A percentile compares a stretch with the other conserved stretches of the same genome.
These are phyloP conservation scores for Cryptococcus depauperatus DNA, from an alignment of 1,284 basidiomycete species.

Conservation along the genomic window DNA sequence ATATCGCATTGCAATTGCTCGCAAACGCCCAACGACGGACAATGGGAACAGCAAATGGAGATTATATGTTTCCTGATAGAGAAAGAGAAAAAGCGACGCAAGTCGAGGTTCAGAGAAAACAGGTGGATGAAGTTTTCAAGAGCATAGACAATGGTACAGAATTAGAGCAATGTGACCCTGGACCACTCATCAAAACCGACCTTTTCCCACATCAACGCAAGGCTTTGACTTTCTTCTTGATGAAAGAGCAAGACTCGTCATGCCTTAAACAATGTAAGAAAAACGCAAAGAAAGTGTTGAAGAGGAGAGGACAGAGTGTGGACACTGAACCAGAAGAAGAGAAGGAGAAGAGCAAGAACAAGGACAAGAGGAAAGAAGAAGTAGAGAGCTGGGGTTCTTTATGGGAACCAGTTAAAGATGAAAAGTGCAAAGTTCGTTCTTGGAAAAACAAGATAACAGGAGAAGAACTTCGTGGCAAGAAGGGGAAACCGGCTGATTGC, in stretches of 20 bases:
- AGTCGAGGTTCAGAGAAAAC: slow-evolving; percentile 83
- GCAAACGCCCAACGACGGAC: slow-evolving; percentile 16
- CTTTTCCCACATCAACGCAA: slow-evolving; percentile 98
- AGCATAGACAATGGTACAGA: slow-evolving; percentile 79
- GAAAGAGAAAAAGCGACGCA: slow-evolving; percentile 59
- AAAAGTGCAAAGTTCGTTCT: slow-evolving; percentile 53
- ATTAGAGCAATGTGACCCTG: slow-evolving; percentile 71
- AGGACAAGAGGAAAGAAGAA: slow-evolving; percentile 15
- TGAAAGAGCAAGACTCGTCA: slow-evolving; percentile 58
- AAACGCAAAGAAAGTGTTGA: slow-evolving; percentile 23
- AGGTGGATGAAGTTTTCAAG: slow-evolving; percentile 90
- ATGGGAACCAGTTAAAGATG: slow-evolving; percentile 34
- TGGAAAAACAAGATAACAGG: slow-evolving; percentile 86
- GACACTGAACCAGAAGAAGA: slow-evolving; percentile 6
- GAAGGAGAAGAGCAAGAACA: slow-evolving; percentile 11
- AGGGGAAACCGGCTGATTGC: slow-evolving; percentile 58
- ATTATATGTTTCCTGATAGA: slow-evolving; percentile 4
- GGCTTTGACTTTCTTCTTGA: slow-evolving; percentile 91
- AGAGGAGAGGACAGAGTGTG: slow-evolving; percentile 18
- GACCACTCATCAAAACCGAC: slow-evolving; percentile 71
- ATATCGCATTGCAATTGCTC: slow-evolving; percentile 19
- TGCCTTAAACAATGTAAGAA: slow-evolving; percentile 36
- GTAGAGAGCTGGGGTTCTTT: slow-evolving; percentile 32
- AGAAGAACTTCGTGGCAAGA: slow-evolving; percentile 53
- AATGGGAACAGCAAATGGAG: slow-evolving; percentile 2